A percentile compares a stretch with the other conserved stretches of the same genome.
These are phyloP conservation scores for Mycena chlorophos DNA, from an alignment of 768 basidiomycete species.

Conservation along the genomic window DNA sequence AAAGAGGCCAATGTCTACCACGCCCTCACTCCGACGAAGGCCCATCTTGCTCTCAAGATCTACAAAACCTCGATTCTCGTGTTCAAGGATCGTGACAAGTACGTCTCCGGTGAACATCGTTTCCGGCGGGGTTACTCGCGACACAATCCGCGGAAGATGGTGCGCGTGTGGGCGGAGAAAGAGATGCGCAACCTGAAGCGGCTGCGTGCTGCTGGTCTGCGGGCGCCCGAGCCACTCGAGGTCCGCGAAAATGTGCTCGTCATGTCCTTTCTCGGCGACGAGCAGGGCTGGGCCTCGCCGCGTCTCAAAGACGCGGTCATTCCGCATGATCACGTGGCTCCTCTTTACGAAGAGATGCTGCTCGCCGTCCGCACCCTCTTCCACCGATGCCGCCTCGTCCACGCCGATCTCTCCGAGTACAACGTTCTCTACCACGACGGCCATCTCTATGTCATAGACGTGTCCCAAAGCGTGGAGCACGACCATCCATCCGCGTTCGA, in stretches of 20 bases:
- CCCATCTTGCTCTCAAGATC: conserved; percentile 90
- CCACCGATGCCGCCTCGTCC: conserved; percentile 89
- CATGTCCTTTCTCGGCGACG: conserved; percentile 88
- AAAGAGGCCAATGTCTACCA: conserved; percentile 99
- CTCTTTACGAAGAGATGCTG: conserved; percentile 78
- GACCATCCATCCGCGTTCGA: conserved; percentile 97
- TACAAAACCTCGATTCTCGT: conserved; percentile 98
- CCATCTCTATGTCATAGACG: conserved; percentile 93
- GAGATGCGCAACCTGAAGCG: conserved; percentile 96
- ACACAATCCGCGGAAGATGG: conserved; percentile 97
- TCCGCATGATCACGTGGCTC: conserved; percentile 46
- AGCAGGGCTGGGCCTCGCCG: conserved; percentile 87
- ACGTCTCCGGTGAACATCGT: conserved; percentile 94
- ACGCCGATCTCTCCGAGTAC: conserved; percentile 98
- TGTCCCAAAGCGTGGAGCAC: conserved; percentile 97
- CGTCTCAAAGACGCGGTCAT: conserved; percentile 85
- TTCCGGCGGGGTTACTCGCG: conserved; percentile 88
- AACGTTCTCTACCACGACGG: conserved; percentile 86
- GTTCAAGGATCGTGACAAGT: conserved; percentile 97
- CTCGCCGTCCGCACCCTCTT: conserved; percentile 82
- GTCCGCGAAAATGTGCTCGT: conserved; percentile 96
- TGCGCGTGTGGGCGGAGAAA: conserved; percentile 97
- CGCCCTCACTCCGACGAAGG: conserved; percentile 55
- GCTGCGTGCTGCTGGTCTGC: conserved; percentile 77
- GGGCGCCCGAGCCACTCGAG: conserved; percentile 86